Conservation (phyloP, 1,139 yeast species). For the Suhomyces maxii region DNA sequence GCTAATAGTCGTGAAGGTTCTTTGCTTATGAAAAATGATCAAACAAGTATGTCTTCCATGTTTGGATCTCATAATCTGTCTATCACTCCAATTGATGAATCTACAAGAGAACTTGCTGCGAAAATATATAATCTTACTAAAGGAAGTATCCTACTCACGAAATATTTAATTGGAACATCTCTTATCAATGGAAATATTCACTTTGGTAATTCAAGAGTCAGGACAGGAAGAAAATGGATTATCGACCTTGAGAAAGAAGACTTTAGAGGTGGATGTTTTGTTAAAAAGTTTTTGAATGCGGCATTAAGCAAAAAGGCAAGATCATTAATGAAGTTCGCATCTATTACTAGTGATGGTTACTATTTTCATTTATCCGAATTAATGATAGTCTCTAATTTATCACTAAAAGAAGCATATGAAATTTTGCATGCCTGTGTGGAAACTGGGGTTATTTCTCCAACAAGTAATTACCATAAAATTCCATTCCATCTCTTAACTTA, state of each 20-base stretch:
- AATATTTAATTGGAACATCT: conserved; percentile 11
- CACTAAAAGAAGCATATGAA: conserved; percentile 25
- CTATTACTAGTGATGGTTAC: conserved; percentile 43
- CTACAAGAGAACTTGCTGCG: conserved; percentile 4
- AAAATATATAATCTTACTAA: conserved; percentile 10
- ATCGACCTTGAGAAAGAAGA: conserved; percentile 7
- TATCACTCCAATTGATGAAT: conserved; percentile 1
- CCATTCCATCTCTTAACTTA: conserved; percentile 44
- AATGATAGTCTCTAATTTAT: conserved; percentile 36
- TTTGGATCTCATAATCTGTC: conserved; percentile 2
- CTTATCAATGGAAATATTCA: conserved; percentile 11
- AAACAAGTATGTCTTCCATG: conserved; percentile 10
- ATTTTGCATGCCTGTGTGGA: conserved; percentile 38
- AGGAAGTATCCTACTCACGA: conserved; percentile 20
- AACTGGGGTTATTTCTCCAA: conserved; percentile 37
- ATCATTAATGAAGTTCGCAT: conserved; percentile 40
- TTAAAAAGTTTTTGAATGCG: conserved; percentile 14
- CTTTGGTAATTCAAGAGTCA: conserved; percentile 10
- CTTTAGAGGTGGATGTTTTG: conserved; percentile 9
- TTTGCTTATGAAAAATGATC: conserved; percentile 1
- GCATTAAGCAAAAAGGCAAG: conserved; percentile 20
- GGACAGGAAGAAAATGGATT: conserved; percentile 14
- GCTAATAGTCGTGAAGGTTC: conserved; percentile 2
- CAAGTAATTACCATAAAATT: conserved; percentile 47
- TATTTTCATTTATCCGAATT: conserved; percentile 47